Conservation (phyloP, 169 alveolate genomes). For the Toxoplasma gondii region DNA sequence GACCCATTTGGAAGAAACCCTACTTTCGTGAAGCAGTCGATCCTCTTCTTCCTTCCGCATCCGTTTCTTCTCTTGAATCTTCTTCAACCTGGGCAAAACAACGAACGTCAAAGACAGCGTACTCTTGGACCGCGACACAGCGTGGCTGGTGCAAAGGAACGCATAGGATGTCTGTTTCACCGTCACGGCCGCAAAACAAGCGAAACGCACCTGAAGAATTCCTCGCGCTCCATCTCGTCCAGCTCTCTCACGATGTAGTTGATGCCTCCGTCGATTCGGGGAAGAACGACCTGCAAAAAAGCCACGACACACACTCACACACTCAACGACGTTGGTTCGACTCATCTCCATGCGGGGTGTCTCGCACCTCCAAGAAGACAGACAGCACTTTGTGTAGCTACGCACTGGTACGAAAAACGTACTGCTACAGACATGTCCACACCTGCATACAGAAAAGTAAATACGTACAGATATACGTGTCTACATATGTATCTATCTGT, state of each 20-base stretch:
- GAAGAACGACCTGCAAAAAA: slow-evolving; percentile 85
- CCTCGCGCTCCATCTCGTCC: slow-evolving; percentile 95
- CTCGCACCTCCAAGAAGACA: background rate
- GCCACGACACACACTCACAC: background rate
- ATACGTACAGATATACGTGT: background rate
- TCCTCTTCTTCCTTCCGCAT: slow-evolving; percentile 40
- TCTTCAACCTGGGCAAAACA: slow-evolving; percentile 12
- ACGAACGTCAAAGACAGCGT: background rate
- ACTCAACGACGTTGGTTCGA: background rate
- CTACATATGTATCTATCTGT: background rate
- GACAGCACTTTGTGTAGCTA: too few species aligned
- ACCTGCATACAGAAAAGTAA: background rate
- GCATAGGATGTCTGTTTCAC: background rate
- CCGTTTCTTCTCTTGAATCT: slow-evolving; percentile 33
- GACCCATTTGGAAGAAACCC: background rate
- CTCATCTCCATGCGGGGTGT: background rate
- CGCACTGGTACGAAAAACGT: background rate
- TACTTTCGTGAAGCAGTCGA: background rate
- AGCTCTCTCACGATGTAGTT: slow-evolving; percentile 89
- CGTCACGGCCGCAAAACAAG: background rate
- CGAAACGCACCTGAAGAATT: slow-evolving; percentile 84
- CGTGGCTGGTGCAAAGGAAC: background rate
- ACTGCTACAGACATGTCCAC: background rate
- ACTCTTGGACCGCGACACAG: background rate
- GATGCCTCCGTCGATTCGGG: slow-evolving; percentile 85